A percentile compares a stretch with the other conserved stretches of the same genome.
These are phyloP conservation scores for Blepharisma japonicum DNA, from an alignment of 73 alveolate species.

Conservation along the genomic window DNA sequence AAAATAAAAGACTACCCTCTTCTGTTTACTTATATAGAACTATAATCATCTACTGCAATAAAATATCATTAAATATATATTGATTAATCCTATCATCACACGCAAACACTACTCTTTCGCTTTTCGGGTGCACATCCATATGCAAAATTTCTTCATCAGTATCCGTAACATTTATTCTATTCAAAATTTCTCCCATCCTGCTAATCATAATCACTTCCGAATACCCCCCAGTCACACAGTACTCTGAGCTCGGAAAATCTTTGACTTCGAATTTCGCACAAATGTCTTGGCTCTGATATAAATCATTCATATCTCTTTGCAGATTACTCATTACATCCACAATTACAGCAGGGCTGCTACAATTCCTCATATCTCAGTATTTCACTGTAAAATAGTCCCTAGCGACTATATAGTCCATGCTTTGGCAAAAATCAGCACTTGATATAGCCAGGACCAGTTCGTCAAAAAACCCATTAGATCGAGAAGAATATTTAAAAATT, in stretches of 20 bases:
- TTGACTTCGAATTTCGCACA: conserved; percentile 4
- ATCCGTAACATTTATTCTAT: too few relatives aligned
- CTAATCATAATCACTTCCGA: not conserved
- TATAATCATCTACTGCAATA: too few relatives aligned
- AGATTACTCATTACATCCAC: not conserved
- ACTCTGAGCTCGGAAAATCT: conserved; percentile 17
- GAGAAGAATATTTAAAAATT: not conserved
- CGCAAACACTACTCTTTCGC: too few relatives aligned
- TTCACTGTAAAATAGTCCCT: conserved; percentile 22
- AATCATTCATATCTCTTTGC: not conserved
- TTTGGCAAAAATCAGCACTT: conserved; percentile 22
- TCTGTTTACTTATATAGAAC: too few relatives aligned
- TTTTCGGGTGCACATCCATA: too few relatives aligned
- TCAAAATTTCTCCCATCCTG: not conserved
- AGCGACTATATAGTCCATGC: not conserved
- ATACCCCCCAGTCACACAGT: conserved; percentile 5
- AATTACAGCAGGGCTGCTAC: not conserved
- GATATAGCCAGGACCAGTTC: conserved; percentile 5
- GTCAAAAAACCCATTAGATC: not conserved
- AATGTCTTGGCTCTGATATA: conserved; percentile 18
- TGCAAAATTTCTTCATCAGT: too few relatives aligned
- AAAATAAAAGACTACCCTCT: too few relatives aligned
- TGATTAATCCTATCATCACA: too few relatives aligned
- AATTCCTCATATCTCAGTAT: conserved; percentile 10
- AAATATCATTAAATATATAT: too few relatives aligned